Percentiles rank a stretch among this genome's conserved stretches.
These are phyloP conservation scores for Alternaria hordeiaustralica DNA, from an alignment of 2,329 filamentous ascomycete genomes.

Conservation along the genomic window DNA sequence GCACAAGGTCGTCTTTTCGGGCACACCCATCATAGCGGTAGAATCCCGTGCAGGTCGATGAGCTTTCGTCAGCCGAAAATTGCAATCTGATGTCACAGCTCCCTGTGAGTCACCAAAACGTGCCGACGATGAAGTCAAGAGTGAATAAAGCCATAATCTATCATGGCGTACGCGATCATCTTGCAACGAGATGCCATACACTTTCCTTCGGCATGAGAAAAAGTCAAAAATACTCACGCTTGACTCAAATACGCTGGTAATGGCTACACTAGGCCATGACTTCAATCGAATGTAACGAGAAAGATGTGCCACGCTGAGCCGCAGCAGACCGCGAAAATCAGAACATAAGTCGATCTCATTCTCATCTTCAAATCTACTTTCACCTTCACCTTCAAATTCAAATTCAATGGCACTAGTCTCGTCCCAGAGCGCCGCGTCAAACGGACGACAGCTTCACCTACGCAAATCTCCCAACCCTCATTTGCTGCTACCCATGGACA, in stretches of 20 bases:
- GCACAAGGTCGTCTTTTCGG: neutral
- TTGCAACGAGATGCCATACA: neutral
- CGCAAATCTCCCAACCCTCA: neutral
- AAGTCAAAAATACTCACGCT: neutral
- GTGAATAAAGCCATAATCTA: no score
- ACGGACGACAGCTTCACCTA: neutral
- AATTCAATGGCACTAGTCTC: neutral
- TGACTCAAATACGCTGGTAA: fast-evolving
- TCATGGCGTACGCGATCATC: neutral
- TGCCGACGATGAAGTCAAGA: neutral
- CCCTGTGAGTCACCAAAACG: neutral
- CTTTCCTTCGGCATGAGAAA: neutral
- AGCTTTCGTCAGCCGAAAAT: neutral
- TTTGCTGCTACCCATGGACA: neutral
- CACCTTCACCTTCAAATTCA: neutral
- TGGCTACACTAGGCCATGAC: neutral
- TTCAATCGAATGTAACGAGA: neutral
- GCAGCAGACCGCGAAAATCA: neutral
- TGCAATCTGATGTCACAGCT: neutral
- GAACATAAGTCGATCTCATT: neutral
- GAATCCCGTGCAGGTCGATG: neutral
- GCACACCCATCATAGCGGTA: neutral
- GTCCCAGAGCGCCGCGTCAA: no score
- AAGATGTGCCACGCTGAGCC: neutral
- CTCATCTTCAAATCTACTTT: neutral